Evolutionary conservation across 441 rosid species (phyloP).

Genomic region (Flueggea neowawraea): DNA sequence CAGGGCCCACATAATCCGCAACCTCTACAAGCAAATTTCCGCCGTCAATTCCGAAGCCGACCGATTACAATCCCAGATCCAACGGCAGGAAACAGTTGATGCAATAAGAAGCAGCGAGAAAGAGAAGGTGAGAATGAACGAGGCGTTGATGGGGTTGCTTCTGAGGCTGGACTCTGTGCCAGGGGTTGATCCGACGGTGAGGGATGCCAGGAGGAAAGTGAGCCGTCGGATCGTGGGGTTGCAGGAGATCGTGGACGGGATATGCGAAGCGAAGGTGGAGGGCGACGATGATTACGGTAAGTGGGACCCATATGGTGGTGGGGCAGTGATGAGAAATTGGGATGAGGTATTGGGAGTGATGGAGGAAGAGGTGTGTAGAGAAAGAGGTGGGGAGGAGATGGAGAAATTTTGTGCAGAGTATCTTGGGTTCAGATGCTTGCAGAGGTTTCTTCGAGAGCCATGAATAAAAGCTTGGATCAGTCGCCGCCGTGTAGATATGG

Average conservation of each 20-base stretch:
- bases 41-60: constrained; percentile 53
- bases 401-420: constrained; percentile 77
- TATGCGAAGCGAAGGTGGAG: constrained; percentile 28
- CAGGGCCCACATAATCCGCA: constrained; percentile 53
- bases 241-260: constrained; percentile 71
- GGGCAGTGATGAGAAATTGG: constrained; percentile 23
- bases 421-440: constrained; percentile 84
- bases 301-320: constrained; percentile 13
- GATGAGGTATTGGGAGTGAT: no score
- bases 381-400: constrained; percentile 81
- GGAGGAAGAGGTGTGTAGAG: constrained; percentile 63
- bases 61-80: constrained; percentile 54
- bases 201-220: constrained; percentile 81
- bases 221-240: constrained; percentile 75
- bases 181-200: constrained; percentile 54
- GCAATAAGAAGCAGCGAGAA: constrained; percentile 50
- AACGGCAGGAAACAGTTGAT: constrained; percentile 80
- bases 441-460: constrained; percentile 63
- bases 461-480: not conserved
- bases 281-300: constrained; percentile 3
- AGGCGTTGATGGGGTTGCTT: constrained; percentile 68
- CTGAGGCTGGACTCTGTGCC: constrained; percentile 80
- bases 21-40: constrained; percentile 46
- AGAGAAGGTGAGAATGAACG: constrained; percentile 74
- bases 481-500: no score